Evolutionary conservation across 345 rosid genomes (phyloP).

Genomic region (Psidium friedrichsthalianum): DNA sequence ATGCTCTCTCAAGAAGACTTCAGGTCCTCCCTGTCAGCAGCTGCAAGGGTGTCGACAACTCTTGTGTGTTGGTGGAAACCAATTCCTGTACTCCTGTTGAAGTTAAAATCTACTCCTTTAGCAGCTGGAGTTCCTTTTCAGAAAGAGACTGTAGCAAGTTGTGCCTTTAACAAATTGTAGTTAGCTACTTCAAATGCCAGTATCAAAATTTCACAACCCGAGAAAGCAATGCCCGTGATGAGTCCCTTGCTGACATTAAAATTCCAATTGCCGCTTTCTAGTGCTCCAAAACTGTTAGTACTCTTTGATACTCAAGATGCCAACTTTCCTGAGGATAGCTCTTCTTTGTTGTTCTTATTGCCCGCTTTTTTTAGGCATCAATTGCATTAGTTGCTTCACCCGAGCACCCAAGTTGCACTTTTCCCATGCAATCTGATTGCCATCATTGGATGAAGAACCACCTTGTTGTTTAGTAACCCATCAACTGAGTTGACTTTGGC

Average conservation of each 20-base stretch:
- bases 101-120: slow-evolving; percentile 49
- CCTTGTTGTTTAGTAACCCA: slow-evolving; percentile 14
- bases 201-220: slow-evolving; percentile 43
- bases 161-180: slow-evolving; percentile 74
- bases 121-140: slow-evolving; percentile 38
- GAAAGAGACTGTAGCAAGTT: slow-evolving; percentile 63
- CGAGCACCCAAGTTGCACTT: slow-evolving; percentile 26
- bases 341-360: slow-evolving; percentile 34
- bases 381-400: slow-evolving; percentile 10
- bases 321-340: slow-evolving; percentile 51
- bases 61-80: slow-evolving; percentile 55
- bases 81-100: slow-evolving; percentile 59
- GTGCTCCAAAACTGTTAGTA: slow-evolving; percentile 61
- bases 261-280: slow-evolving; percentile 72
- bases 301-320: slow-evolving; percentile 51
- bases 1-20: slow-evolving; percentile 59
- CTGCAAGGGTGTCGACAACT: slow-evolving; percentile 71
- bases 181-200: slow-evolving; percentile 92
- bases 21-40: slow-evolving; percentile 93
- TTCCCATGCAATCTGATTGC: slow-evolving; percentile 1
- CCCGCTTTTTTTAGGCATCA: slow-evolving; percentile 6
- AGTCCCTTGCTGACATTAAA: slow-evolving; percentile 50
- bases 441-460: slow-evolving; percentile 4
- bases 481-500: slow-evolving; percentile 30
- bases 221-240: slow-evolving; percentile 29